phyloP scores from a whole-genome alignment of 129 eudicot genomes.

The Oenanthe sinensis region DNA sequence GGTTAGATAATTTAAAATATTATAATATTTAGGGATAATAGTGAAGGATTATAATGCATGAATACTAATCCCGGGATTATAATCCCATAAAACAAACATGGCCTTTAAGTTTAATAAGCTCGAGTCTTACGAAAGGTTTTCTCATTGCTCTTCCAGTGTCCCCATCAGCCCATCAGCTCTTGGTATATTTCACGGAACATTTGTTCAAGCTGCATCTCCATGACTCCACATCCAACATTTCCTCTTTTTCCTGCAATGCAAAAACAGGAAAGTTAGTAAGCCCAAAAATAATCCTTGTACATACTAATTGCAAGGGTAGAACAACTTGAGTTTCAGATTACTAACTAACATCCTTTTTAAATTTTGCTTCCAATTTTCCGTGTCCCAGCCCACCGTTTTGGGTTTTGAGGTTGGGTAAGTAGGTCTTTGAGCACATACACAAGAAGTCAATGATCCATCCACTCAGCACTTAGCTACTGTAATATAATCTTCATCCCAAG shows the following conservation, averaged over 20 bases:
- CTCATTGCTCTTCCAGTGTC: constrained; percentile 92
- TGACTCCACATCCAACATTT: constrained; percentile 45
- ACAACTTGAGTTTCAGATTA: neutral
- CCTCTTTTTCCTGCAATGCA: constrained; percentile 77
- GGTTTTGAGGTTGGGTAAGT: constrained; percentile 63
- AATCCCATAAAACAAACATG: too few relatives aligned
- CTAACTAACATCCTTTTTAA: constrained; percentile 66
- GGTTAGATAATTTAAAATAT: too few relatives aligned
- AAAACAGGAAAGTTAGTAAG: neutral
- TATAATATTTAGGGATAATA: too few relatives aligned
- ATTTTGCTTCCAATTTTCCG: constrained; percentile 59
- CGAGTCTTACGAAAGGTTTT: constrained; percentile 74
- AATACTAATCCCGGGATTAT: too few relatives aligned
- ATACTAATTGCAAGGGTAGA: neutral
- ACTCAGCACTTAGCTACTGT: neutral
- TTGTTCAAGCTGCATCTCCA: constrained; percentile 98
- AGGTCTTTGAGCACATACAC: constrained; percentile 46
- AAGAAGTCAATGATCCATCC: neutral
- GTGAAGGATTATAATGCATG: too few relatives aligned
- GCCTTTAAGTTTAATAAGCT: too few relatives aligned
- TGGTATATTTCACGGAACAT: constrained; percentile 60
- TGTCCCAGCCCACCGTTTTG: constrained; percentile 68
- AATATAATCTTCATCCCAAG: neutral
- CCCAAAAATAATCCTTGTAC: neutral
- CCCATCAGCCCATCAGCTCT: constrained; percentile 87